These are phyloP conservation scores for Penicillium bovifimosum DNA, from an alignment of 495 filamentous ascomycete genomes.

Conservation along the genomic window DNA sequence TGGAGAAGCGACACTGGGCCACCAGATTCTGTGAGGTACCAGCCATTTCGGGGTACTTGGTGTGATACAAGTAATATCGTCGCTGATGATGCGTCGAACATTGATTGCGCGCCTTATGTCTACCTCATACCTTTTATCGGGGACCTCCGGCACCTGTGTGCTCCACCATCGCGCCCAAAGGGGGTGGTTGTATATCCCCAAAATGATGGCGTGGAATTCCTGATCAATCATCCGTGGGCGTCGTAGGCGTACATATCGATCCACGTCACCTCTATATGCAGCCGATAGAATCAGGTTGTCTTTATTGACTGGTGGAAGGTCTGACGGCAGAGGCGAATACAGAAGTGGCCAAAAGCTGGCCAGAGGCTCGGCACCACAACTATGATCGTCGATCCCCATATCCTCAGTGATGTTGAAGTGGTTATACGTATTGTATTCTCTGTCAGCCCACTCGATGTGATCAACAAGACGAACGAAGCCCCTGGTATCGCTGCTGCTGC, in stretches of 20 bases:
- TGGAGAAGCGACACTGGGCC: not conserved
- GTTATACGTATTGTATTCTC: too few relatives aligned
- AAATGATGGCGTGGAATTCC: constrained; percentile 4
- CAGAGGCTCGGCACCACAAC: constrained; percentile 2
- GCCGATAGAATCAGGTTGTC: constrained; percentile 5
- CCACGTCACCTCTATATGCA: constrained; percentile 9
- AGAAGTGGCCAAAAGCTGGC: constrained; percentile 3
- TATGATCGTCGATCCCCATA: constrained; percentile 10
- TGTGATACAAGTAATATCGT: constrained; percentile 6
- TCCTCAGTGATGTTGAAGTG: constrained; percentile 15
- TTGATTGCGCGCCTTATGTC: constrained; percentile 5
- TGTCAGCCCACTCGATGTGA: not conserved
- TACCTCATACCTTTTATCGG: not conserved
- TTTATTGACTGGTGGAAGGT: constrained; percentile 8
- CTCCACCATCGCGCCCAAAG: constrained; percentile 11
- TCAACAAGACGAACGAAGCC: not conserved
- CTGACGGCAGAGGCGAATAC: constrained; percentile 2
- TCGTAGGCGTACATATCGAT: constrained; percentile 7
- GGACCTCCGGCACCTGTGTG: constrained; percentile 4
- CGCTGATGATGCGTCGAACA: constrained; percentile 7
- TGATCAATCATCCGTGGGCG: constrained; percentile 5
- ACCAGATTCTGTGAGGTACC: not conserved
- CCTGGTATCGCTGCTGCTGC: too few relatives aligned
- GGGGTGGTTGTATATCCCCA: constrained; percentile 7
- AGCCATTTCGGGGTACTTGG: not conserved